Evolutionary conservation across 257 asterid species (phyloP).

Genomic region (Nicotiana benthamiana): DNA sequence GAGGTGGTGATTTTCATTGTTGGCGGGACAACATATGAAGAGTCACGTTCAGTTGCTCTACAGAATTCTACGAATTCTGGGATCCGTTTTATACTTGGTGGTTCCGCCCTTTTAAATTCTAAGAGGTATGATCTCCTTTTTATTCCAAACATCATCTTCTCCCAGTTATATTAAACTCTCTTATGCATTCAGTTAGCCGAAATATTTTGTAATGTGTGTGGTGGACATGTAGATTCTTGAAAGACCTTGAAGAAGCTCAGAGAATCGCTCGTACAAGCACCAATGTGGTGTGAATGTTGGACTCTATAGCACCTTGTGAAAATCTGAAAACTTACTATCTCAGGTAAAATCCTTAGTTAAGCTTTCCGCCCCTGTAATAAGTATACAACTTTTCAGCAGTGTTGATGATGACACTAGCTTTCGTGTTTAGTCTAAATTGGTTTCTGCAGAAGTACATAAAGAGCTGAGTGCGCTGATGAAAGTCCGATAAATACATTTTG

Average conservation of each 20-base stretch:
- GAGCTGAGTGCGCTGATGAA: not conserved
- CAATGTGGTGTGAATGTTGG: conserved; percentile 33
- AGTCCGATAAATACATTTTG: not conserved
- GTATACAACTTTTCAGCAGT: not conserved
- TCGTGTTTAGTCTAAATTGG: not conserved
- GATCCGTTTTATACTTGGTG: conserved; percentile 87
- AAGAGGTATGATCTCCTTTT: conserved; percentile 44
- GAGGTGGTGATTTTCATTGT: conserved; percentile 83
- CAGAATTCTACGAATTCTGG: conserved; percentile 82
- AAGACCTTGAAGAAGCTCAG: conserved; percentile 95
- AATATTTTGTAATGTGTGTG: not conserved
- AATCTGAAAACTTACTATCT: not conserved
- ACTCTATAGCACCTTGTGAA: not conserved
- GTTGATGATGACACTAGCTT: not conserved
- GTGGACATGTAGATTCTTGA: conserved; percentile 51
- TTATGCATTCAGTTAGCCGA: not conserved
- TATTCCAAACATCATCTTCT: not conserved
- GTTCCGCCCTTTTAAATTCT: conserved; percentile 80
- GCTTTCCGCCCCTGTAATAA: not conserved
- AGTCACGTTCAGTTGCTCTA: conserved; percentile 77
- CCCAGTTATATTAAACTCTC: not conserved
- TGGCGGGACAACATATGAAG: conserved; percentile 98
- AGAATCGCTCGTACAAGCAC: conserved; percentile 63
- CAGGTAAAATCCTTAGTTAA: not conserved
- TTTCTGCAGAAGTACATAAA: not conserved